Base-by-base conservation (phyloP, 2,329 filamentous ascomycete species). In the Pezizomycotina sp. region DNA sequence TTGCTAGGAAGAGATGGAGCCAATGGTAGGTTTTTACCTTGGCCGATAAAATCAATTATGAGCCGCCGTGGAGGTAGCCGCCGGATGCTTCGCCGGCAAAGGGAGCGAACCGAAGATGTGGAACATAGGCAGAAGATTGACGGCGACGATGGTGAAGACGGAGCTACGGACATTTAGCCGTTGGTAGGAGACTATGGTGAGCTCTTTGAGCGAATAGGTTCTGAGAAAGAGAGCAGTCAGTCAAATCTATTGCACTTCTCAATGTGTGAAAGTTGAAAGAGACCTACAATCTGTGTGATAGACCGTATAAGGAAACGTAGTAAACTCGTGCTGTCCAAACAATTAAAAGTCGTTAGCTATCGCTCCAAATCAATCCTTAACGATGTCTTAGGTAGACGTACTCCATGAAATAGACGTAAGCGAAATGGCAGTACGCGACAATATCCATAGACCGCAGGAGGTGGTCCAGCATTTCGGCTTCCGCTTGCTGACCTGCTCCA, bases 381-480 rank as follows among this genome's bases (percentile, higher is more conserved):
- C 23, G 23, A n/a, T 9, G 16, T 24, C 10, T 25, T 14, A 35
- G 12, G 15, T 22, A 12, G 4, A 53, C 66, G 37, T 61, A 77
- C 73, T 78, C 74, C 66, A 77, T 71, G 54, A 77, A 77, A 53
- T 78, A 78, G 48, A 77, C 49, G 27, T 66, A 63, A 50, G 69
- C 73, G 38, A 77, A 59, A 58, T 77, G 71, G 25, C 66, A 68
- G 53, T 72, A 74, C 31, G 75, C 65, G 28, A 76, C 51, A 49
- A 67, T 64, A 57, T 78, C 73, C 40, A 77, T 59, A 43, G 64
- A 69, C 50, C 62, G 61, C 48, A 73, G 65, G 42, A 77, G 60
- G 47, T 72, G 65, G 25, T 62, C 68, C 48, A 74, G 57, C 52
- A 75, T 72, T 45, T 68, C 54, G 31, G 50, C 44, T 53, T 56